phyloP scores from a whole-genome alignment of 192 early-diverging fungal species.

The Gorgonomyces haynaldii region DNA sequence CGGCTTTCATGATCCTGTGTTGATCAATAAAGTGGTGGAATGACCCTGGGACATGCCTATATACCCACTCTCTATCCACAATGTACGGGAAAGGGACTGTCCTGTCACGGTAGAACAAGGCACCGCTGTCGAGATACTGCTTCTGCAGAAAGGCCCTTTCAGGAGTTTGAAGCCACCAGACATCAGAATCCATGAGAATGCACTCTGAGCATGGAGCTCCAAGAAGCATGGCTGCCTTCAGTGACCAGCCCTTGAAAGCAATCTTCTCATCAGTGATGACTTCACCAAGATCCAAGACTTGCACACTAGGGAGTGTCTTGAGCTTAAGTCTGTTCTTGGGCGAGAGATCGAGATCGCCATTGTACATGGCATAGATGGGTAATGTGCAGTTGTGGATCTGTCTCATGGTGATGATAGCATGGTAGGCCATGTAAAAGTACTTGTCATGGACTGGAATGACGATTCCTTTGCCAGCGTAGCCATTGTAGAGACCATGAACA shows the following conservation, averaged over 20 bases:
- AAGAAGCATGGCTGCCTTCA: slow-evolving; percentile 60
- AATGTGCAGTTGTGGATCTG: slow-evolving; percentile 12
- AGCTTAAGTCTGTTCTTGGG: background rate
- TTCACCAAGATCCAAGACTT: background rate
- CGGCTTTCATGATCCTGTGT: slow-evolving; percentile 25
- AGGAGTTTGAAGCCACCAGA: slow-evolving; percentile 48
- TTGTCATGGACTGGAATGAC: slow-evolving; percentile 3
- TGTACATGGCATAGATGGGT: slow-evolving; percentile 48
- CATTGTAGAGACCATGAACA: no score
- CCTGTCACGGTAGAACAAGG: slow-evolving; percentile 56
- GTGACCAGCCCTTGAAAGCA: background rate
- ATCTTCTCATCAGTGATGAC: background rate
- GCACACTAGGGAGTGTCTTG: background rate
- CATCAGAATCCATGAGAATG: slow-evolving; percentile 65
- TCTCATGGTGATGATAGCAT: slow-evolving; percentile 3
- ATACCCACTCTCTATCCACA: slow-evolving; percentile 17
- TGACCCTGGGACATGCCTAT: slow-evolving; percentile 19
- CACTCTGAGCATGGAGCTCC: slow-evolving; percentile 45
- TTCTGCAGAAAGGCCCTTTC: slow-evolving; percentile 26
- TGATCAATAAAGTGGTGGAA: background rate
- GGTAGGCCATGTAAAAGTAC: background rate
- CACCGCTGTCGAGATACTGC: slow-evolving; percentile 31
- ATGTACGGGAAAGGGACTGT: background rate
- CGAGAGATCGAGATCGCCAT: slow-evolving; percentile 22
- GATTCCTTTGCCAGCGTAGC: slow-evolving; percentile 4